A percentile compares a stretch with the other conserved stretches of the same genome.
Evolutionary conservation across 352 stramenopile species (phyloP).

Genomic region (Phytophthora litchii): DNA sequence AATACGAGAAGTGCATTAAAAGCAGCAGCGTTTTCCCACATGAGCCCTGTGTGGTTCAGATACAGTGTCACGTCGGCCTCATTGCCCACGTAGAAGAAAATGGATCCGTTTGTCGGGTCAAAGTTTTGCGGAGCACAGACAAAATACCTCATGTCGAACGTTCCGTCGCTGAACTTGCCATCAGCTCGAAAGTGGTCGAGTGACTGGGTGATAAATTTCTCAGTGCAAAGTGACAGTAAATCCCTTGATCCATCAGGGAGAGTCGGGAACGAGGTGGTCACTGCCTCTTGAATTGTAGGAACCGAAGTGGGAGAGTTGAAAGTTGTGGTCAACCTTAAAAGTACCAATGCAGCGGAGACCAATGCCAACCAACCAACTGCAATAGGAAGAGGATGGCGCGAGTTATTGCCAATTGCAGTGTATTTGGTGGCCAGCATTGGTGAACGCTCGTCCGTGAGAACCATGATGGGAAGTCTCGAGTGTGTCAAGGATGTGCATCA

Average conservation of each 20-base stretch:
- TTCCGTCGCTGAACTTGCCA: constrained; percentile 19
- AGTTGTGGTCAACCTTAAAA: constrained; percentile 5
- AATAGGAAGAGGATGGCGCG: constrained; percentile 30
- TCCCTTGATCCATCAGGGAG: constrained; percentile 33
- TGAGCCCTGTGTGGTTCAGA: constrained; percentile 72
- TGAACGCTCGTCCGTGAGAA: constrained; percentile 21
- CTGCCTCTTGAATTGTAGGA: constrained; percentile 1
- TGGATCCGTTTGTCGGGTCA: constrained; percentile 43
- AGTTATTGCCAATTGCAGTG: neutral
- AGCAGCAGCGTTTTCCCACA: constrained; percentile 71
- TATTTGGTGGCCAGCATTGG: constrained; percentile 33
- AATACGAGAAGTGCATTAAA: constrained; percentile 78
- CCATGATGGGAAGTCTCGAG: constrained; percentile 2
- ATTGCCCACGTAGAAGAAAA: constrained; percentile 82
- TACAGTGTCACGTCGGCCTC: constrained; percentile 73
- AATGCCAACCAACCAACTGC: constrained; percentile 32
- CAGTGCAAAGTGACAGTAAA: constrained; percentile 47
- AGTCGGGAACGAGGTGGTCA: constrained; percentile 24
- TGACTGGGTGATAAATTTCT: constrained; percentile 48
- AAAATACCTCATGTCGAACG: constrained; percentile 73
- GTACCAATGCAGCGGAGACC: constrained; percentile 14
- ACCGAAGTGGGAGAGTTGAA: constrained; percentile 1
- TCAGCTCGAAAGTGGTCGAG: constrained; percentile 59
- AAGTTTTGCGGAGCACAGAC: constrained; percentile 61
- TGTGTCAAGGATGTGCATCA: constrained; percentile 17